Conservation (phyloP, 257 asterid genomes). For the Coffea canephora region DNA sequence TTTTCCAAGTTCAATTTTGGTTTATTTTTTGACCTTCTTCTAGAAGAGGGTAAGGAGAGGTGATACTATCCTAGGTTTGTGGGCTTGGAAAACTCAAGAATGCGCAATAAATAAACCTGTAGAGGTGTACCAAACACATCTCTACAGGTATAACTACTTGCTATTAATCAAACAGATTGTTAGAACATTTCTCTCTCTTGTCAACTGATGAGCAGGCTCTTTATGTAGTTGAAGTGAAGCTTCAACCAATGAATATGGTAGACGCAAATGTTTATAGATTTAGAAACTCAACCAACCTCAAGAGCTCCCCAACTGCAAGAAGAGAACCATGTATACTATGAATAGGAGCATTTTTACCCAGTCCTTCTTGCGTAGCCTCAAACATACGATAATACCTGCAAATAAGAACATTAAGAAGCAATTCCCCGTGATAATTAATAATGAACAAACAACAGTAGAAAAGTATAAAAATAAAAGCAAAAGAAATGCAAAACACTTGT, state of each 20-base stretch:
- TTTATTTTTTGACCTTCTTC: too few relatives aligned
- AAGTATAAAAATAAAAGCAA: neutral
- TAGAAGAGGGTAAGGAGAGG: too few relatives aligned
- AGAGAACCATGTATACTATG: conserved; percentile 98
- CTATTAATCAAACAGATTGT: too few relatives aligned
- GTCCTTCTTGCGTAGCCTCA: conserved; percentile 98
- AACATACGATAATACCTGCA: conserved; percentile 97
- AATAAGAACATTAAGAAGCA: conserved; percentile 25
- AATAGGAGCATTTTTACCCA: conserved; percentile 86
- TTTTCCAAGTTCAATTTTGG: too few relatives aligned
- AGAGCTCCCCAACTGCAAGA: conserved; percentile 97
- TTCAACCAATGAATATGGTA: neutral
- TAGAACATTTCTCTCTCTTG: neutral
- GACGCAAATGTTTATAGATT: neutral
- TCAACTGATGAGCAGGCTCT: neutral
- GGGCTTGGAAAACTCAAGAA: too few relatives aligned
- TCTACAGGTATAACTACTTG: too few relatives aligned
- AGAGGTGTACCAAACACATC: too few relatives aligned
- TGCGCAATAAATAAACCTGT: too few relatives aligned
- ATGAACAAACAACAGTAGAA: conserved; percentile 1
- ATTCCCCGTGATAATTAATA: conserved; percentile 8
- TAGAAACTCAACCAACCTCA: conserved; percentile 64
- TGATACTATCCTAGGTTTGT: too few relatives aligned
- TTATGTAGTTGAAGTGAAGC: neutral
- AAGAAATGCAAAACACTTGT: neutral